Evolutionary conservation across 2,329 filamentous ascomycete genomes (phyloP).

Genomic region (Zymoseptoria ardabiliae): DNA sequence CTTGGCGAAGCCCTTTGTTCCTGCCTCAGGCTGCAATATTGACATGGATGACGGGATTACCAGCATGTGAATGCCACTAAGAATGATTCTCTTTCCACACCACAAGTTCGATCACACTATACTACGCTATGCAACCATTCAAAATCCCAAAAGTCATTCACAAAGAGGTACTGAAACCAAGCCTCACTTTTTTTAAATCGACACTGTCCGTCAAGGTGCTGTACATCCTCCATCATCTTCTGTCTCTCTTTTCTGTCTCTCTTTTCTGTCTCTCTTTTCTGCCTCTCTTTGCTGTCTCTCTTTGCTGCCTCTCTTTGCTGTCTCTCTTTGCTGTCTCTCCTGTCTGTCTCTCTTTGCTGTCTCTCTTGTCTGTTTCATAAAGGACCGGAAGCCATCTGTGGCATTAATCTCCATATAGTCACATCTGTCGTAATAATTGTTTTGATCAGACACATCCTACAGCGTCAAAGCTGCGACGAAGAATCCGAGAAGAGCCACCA

Average conservation of each 20-base stretch:
- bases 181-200: not conserved
- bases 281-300: not conserved
- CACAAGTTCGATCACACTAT: not conserved
- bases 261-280: not conserved
- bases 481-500: constrained; percentile 32
- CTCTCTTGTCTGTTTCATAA: not conserved
- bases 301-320: not conserved
- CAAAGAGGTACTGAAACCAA: not conserved
- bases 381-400: constrained; percentile 13
- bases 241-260: no score
- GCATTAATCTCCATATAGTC: constrained; percentile 7
- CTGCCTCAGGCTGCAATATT: not conserved
- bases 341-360: not conserved
- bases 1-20: not conserved
- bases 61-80: no score
- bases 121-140: not conserved
- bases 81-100: no score
- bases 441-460: constrained; percentile 11
- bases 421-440: not conserved
- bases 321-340: no score
- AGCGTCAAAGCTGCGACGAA: constrained; percentile 32
- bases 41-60: not conserved
- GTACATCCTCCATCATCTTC: no score
- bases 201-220: no score
- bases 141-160: not conserved